These are phyloP conservation scores for Pythium chondricola DNA, from an alignment of 352 stramenopile genomes.

Conservation along the genomic window DNA sequence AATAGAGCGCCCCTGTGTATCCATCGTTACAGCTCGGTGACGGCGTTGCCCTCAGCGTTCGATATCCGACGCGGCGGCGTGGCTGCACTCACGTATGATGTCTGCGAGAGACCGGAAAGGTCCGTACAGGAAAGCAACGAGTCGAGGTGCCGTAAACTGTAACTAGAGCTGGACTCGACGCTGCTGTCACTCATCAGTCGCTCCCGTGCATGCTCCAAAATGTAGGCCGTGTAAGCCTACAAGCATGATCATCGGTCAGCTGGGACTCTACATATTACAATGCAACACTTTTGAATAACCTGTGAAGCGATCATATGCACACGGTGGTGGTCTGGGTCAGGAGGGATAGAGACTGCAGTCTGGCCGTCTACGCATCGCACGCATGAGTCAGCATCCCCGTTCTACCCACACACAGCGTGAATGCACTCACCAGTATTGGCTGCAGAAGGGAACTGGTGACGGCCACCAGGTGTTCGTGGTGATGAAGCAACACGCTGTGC, in stretches of 20 bases:
- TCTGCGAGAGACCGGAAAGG: slow-evolving; percentile 9
- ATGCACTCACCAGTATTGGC: slow-evolving; percentile 12
- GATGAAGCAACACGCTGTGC: too few species aligned
- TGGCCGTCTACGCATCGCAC: slow-evolving; percentile 7
- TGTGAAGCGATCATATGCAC: slow-evolving; percentile 17
- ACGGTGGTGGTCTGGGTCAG: slow-evolving; percentile 21
- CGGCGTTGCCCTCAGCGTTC: not conserved
- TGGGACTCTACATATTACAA: not conserved
- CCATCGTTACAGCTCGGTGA: slow-evolving; percentile 7
- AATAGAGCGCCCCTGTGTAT: slow-evolving; percentile 2
- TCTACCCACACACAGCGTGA: not conserved
- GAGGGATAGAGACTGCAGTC: slow-evolving; percentile 26
- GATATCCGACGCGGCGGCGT: slow-evolving; percentile 11
- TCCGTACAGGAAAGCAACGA: slow-evolving; percentile 4
- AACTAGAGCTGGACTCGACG: slow-evolving; percentile 2
- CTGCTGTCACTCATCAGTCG: slow-evolving; percentile 15
- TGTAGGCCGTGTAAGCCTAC: slow-evolving; percentile 25
- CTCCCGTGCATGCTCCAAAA: slow-evolving; percentile 24
- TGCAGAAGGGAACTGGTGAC: slow-evolving; percentile 16
- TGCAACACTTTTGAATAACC: not conserved
- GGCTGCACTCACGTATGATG: slow-evolving; percentile 9
- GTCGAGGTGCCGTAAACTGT: slow-evolving; percentile 8
- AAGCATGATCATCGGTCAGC: not conserved
- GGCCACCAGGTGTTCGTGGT: not conserved
- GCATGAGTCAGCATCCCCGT: not conserved